These are phyloP conservation scores for Phlegmacium glaucopus DNA, from an alignment of 768 basidiomycete genomes.

Conservation along the genomic window DNA sequence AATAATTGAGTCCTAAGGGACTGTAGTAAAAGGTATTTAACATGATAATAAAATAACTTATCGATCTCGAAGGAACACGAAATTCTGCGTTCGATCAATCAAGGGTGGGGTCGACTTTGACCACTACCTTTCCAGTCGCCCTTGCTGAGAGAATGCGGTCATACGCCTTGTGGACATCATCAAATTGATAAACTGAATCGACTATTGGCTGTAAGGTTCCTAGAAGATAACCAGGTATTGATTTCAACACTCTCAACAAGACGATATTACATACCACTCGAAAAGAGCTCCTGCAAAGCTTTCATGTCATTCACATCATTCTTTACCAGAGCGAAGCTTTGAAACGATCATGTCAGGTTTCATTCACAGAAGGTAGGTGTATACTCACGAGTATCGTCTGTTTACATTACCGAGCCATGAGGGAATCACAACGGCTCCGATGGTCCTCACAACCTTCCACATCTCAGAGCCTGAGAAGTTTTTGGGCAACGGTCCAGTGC, in stretches of 20 bases:
- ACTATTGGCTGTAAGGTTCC: constrained; percentile 51
- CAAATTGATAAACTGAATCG: constrained; percentile 57
- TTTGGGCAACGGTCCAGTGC: constrained; percentile 46
- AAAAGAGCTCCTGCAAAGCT: constrained; percentile 33
- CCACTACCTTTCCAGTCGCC: constrained; percentile 65
- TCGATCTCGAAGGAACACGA: no score
- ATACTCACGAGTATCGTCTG: constrained; percentile 43
- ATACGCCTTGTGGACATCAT: constrained; percentile 59
- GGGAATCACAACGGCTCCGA: constrained; percentile 38
- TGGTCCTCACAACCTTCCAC: constrained; percentile 27
- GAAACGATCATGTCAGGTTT: not conserved
- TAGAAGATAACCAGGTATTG: constrained; percentile 14
- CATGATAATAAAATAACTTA: no score
- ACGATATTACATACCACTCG: constrained; percentile 41
- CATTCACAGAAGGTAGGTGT: not conserved
- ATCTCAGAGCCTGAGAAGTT: constrained; percentile 27
- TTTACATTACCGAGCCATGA: constrained; percentile 50
- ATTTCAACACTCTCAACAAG: not conserved
- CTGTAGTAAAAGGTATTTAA: no score
- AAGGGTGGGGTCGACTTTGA: constrained; percentile 37
- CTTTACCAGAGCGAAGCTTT: constrained; percentile 27
- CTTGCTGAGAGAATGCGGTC: constrained; percentile 51
- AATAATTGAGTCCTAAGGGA: no score
- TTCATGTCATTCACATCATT: constrained; percentile 33
- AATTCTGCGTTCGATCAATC: no score